Conservation (phyloP, 2,329 filamentous ascomycete genomes). For the Aspergillus fumigatus region DNA sequence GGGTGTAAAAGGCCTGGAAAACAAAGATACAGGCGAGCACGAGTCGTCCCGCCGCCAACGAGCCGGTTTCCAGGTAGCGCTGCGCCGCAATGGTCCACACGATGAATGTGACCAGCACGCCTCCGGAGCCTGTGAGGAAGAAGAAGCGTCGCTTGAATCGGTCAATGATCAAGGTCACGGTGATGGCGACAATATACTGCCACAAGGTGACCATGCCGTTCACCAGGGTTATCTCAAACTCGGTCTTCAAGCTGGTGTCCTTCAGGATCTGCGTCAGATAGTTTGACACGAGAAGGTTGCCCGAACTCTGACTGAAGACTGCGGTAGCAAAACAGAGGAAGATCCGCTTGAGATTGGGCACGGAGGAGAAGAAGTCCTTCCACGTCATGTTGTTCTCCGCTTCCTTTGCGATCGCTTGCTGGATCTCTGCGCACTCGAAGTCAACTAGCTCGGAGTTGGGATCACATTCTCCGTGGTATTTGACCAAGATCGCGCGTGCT, state of each 20-base stretch:
- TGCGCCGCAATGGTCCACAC: conserved; percentile 50
- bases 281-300: conserved; percentile 42
- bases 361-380: conserved; percentile 40
- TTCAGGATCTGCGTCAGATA: conserved; percentile 37
- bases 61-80: conserved; percentile 27
- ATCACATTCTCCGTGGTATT: conserved; percentile 50
- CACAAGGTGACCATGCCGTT: conserved; percentile 36
- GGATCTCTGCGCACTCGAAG: conserved; percentile 49
- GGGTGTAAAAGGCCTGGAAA: conserved; percentile 41
- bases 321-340: conserved; percentile 40
- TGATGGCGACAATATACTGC: conserved; percentile 41
- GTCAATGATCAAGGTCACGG: conserved; percentile 35
- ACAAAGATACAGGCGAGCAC: conserved; percentile 43
- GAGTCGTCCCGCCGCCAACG: conserved; percentile 27
- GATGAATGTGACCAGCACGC: conserved; percentile 36
- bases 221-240: conserved; percentile 40
- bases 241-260: conserved; percentile 35
- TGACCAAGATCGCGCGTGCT: conserved; percentile 48
- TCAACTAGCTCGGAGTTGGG: conserved; percentile 43
- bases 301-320: conserved; percentile 40
- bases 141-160: conserved; percentile 33
- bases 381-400: conserved; percentile 41
- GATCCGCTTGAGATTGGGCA: conserved; percentile 39
- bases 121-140: conserved; percentile 40
- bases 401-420: conserved; percentile 45